Evolutionary conservation across 2,329 filamentous ascomycete genomes (phyloP).

Genomic region (Metarhizium brunneum): DNA sequence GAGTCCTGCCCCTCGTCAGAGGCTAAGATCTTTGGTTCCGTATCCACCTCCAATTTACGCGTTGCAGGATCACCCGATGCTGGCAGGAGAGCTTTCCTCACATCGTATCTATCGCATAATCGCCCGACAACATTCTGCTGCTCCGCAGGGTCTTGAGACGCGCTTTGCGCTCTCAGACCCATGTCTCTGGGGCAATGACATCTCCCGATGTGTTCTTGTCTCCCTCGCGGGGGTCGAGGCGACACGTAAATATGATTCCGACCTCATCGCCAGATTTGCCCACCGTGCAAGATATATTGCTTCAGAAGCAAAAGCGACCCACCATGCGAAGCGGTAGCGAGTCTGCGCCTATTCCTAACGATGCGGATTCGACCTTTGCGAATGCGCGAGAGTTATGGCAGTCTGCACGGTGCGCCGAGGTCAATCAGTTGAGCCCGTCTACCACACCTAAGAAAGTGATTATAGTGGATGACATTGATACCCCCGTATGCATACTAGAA

Average conservation of each 20-base stretch:
- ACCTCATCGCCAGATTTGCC: slow-evolving; percentile 50
- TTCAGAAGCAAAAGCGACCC: slow-evolving; percentile 23
- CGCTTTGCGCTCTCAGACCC: slow-evolving; percentile 35
- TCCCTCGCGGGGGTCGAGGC: slow-evolving; percentile 21
- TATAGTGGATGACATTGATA: slow-evolving; percentile 3
- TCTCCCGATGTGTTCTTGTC: slow-evolving; percentile 23
- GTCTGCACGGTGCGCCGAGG: slow-evolving; percentile 17
- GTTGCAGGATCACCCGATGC: not conserved
- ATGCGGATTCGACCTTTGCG: slow-evolving; percentile 29
- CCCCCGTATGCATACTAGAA: slow-evolving; percentile 1
- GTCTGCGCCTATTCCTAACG: slow-evolving; percentile 25
- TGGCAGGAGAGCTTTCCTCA: not conserved
- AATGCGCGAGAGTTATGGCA: slow-evolving; percentile 30
- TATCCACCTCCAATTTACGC: not conserved
- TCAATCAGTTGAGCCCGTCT: slow-evolving; percentile 1
- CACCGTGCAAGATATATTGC: slow-evolving; percentile 38
- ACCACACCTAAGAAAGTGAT: not conserved
- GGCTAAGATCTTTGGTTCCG: not conserved
- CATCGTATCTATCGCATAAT: too few species aligned
- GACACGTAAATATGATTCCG: slow-evolving; percentile 16
- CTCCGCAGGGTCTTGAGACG: slow-evolving; percentile 26
- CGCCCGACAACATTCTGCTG: slow-evolving; percentile 18
- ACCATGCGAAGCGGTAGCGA: slow-evolving; percentile 27
- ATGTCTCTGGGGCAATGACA: slow-evolving; percentile 19
- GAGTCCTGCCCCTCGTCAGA: not conserved